phyloP scores from a whole-genome alignment of 1,139 yeast genomes.

The Geotrichum histeridarum region DNA sequence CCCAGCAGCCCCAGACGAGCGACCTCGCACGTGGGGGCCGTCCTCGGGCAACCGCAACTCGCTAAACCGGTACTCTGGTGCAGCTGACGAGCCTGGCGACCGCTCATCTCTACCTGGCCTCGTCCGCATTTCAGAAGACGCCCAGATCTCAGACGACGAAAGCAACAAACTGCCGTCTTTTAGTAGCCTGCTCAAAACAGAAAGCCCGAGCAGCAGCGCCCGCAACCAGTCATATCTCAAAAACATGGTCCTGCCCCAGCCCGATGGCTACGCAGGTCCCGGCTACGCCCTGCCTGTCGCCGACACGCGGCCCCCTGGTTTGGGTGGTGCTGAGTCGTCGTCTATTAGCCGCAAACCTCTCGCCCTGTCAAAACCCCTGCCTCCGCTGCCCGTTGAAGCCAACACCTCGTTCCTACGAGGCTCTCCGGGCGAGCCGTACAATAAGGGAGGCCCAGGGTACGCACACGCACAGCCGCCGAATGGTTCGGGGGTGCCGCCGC shows the following conservation, averaged over 20 bases:
- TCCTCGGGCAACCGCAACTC: constrained; percentile 20
- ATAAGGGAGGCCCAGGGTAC: too few relatives aligned
- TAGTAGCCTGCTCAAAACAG: not conserved
- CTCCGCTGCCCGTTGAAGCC: constrained; percentile 32
- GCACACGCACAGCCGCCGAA: too few relatives aligned
- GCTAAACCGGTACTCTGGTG: constrained; percentile 25
- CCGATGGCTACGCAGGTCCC: constrained; percentile 17
- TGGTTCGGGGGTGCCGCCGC: not conserved
- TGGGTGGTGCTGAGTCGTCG: not conserved
- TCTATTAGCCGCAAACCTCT: constrained; percentile 13
- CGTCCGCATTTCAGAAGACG: constrained; percentile 31
- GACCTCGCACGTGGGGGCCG: constrained; percentile 37
- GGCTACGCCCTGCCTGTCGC: constrained; percentile 26
- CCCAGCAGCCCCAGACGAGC: constrained; percentile 23
- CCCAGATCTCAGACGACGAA: constrained; percentile 25
- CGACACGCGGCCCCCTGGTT: constrained; percentile 29
- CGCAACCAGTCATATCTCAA: not conserved
- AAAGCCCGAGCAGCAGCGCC: not conserved
- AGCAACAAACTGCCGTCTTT: constrained; percentile 8
- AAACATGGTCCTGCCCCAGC: constrained; percentile 24
- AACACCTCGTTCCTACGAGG: not conserved
- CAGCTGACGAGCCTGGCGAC: constrained; percentile 24
- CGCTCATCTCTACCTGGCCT: constrained; percentile 29
- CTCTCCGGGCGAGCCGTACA: too few relatives aligned
- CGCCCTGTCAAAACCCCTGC: constrained; percentile 30